phyloP scores from a whole-genome alignment of 2,329 filamentous ascomycete species.

The Fusarium musae region DNA sequence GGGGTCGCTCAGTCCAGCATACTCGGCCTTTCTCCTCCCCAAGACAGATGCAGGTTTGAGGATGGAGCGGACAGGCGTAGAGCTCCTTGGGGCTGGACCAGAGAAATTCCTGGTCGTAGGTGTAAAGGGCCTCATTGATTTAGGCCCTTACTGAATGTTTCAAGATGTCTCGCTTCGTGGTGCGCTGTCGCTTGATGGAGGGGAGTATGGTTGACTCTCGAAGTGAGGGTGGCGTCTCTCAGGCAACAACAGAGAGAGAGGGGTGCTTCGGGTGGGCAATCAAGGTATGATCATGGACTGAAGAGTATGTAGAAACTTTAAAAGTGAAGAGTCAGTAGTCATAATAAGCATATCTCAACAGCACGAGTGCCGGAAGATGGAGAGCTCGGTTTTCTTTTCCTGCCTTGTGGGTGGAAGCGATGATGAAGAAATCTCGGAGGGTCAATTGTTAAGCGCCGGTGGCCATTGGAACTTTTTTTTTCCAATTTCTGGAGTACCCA shows the following conservation, averaged over 20 bases:
- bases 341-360: constrained; percentile 42
- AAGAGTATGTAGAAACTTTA: constrained; percentile 36
- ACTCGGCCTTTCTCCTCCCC: constrained; percentile 57
- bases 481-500: constrained; percentile 36
- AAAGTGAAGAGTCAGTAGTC: constrained; percentile 33
- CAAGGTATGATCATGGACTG: constrained; percentile 42
- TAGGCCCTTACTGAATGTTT: constrained; percentile 14
- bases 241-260: constrained; percentile 43
- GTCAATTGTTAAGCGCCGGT: constrained; percentile 27
- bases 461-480: constrained; percentile 39
- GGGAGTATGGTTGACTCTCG: constrained; percentile 15
- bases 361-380: constrained; percentile 16
- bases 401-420: constrained; percentile 2
- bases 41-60: constrained; percentile 61
- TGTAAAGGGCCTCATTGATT: constrained; percentile 47
- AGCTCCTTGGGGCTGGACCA: constrained; percentile 48
- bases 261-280: constrained; percentile 13
- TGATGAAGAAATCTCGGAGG: constrained; percentile 21
- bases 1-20: constrained; percentile 56
- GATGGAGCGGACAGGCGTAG: constrained; percentile 64
- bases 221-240: constrained; percentile 39
- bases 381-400: neutral
- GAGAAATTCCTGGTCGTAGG: constrained; percentile 49
- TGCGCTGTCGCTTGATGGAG: constrained; percentile 9
- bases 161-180: constrained; percentile 20